Evolutionary conservation across 2,329 filamentous ascomycete species (phyloP), one percentile per base, ranked within the genome.

Genomic region (Monilinia vaccinii-corymbosi): DNA sequence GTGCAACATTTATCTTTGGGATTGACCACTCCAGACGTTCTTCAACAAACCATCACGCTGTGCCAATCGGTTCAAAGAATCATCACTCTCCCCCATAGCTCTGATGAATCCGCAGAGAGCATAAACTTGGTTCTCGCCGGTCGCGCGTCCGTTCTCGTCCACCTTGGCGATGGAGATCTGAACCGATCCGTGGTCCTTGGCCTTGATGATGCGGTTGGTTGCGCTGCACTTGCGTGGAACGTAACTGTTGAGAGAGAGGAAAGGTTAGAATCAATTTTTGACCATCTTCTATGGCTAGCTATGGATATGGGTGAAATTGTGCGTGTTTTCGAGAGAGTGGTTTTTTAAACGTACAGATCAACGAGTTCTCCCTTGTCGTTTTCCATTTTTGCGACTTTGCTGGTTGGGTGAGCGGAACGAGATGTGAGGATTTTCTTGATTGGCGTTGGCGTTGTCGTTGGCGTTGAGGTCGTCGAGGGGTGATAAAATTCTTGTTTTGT

Each of bases 301-400:
- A n/a, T n/a, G n/a, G n/a, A n/a, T n/a, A n/a, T n/a, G n/a, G n/a
- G 18, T 11, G 28, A 16, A 49, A 57, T 25, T 34, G 42, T 28
- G 21, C 32, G 45, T n/a, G 44, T 44, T 44, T 21, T 58, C 36
- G 36, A 42, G 21, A 53, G 38, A 48, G 25, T 51, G 32, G n/a
- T n/a, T n/a, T n/a, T n/a, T n/a, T n/a, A 62, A 70, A 79, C 87
- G 80, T 87, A 96, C 91, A 96, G 91, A 83, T 97, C 93, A 79
- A 97, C 94, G 82, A 97, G 92, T 81, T 97, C 91, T 83, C 93
- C 93, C 82, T 91, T 91, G 84, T 97, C 94, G 91, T 99, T 99
- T 86, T 99, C 94, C 94, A 97, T 99, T 81, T 84, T 92, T 75
- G 72, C 74, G 73, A 72, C 73, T 73, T 3, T 67, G 73, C 66